Evolutionary conservation across 2,329 filamentous ascomycete species (phyloP), one percentile per base, ranked within the genome.

Genomic region (Microthyrium microscopicum): DNA sequence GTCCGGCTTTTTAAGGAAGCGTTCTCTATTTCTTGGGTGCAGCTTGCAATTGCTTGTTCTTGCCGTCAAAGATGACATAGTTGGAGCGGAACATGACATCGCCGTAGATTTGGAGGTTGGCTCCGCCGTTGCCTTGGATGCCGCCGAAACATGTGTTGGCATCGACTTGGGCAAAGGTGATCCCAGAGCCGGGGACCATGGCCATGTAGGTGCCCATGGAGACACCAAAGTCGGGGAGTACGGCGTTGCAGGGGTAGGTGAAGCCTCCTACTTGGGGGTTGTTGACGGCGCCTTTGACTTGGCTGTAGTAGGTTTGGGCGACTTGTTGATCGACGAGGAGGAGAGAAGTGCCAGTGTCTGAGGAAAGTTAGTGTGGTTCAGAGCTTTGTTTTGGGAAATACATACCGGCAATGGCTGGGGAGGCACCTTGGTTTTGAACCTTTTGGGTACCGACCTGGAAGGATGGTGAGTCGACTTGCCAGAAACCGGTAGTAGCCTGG

Each of bases 401-500:
- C 41, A 12, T 39, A 44, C 41, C 42, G 31, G 57, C 58, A 36
- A 64, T 63, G 42, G 57, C 58, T 8, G 55, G 51, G 29, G 47
- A 52, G 29, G 49, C 58, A 40, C 40, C 48, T 7, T 66, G 67
- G 53, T 73, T 69, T 20, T 61, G 56, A 36, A 70, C 64, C 24
- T 61, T 57, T 50, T 68, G 57, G 39, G 59, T 58, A 18, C 61
- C 66, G 35, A 82, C 60, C 13, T 58, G 56, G 46, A 74, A 79
- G 29, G 57, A 56, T 17, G 60, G 58, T 5, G 68, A 70, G 11
- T 60, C 47, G 46, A 81, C 70, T 47, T 76, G 61, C 78, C 78
- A 84, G 59, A 75, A 82, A 6, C 77, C 78, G 20, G 60, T 55
- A 8, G 61, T 62, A 13, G 60, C 62, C 47, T 80, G 68, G 40